Conservation (phyloP, 2,329 filamentous ascomycete genomes). For the Geoglossum cookeanum region DNA sequence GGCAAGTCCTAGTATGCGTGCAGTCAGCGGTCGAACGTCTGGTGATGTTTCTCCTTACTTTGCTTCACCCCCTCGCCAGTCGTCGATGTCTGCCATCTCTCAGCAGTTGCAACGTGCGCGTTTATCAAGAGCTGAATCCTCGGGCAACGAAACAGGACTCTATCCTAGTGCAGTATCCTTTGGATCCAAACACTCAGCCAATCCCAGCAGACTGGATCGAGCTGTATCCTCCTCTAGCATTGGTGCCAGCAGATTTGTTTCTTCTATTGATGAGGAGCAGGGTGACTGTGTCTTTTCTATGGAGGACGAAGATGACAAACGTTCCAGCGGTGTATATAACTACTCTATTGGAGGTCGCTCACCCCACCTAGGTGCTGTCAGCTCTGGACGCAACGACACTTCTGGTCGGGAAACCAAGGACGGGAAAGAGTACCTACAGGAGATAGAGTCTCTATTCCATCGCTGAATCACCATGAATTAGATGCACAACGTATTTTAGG, state of each 20-base stretch:
- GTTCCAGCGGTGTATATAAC: conserved; percentile 20
- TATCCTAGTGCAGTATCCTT: conserved; percentile 23
- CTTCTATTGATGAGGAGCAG: conserved; percentile 26
- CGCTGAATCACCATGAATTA: not conserved
- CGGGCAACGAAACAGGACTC: conserved; percentile 20
- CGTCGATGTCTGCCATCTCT: conserved; percentile 41
- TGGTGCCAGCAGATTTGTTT: conserved; percentile 10
- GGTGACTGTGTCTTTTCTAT: conserved; percentile 29
- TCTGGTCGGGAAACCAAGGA: not conserved
- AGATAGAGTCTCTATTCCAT: conserved; percentile 2
- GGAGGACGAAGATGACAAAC: conserved; percentile 29
- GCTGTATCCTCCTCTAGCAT: conserved; percentile 26
- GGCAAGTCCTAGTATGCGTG: conserved; percentile 30
- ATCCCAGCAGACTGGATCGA: conserved; percentile 23
- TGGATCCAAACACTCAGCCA: conserved; percentile 15
- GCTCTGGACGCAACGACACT: not conserved
- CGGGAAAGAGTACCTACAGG: not conserved
- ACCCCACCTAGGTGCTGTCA: conserved; percentile 3
- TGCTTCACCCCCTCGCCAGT: conserved; percentile 35
- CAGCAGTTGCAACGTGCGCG: conserved; percentile 32
- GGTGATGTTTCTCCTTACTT: conserved; percentile 31
- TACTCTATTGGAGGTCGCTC: conserved; percentile 6
- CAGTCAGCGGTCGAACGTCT: conserved; percentile 27
- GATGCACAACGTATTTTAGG: not conserved
- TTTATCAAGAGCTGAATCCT: conserved; percentile 15